Base-by-base conservation (phyloP, 225 moss, liverwort and hornwort genomes). In the Bryoerythrophyllum caledonicum region DNA sequence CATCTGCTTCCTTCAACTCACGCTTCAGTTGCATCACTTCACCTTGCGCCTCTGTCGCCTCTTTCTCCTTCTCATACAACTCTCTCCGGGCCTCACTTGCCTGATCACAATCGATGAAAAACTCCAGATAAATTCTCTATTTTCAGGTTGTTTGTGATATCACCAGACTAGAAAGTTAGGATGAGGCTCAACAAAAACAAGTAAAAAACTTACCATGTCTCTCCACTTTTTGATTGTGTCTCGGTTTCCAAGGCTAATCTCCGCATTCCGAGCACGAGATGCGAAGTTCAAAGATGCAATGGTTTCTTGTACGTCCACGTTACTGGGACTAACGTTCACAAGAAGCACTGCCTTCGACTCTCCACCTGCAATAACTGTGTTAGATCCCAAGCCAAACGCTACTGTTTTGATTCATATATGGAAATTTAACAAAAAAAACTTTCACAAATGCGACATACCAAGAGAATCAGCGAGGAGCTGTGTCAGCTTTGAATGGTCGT, bases 381-480 rank as follows among this genome's bases (percentile, higher is more conserved):
- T 61, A 61, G 34, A 59, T 53, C 30, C 65, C 2, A 23, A n/a
- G 26, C 32, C 43, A 76, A 44, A 63, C 37, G 49, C 20, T 71
- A 68, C 17, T 16, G 14, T 27, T 20, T 32, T 16, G n/a, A n/a
- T n/a, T n/a, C n/a, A n/a, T n/a, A n/a, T n/a, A n/a, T n/a, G n/a
- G n/a, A n/a, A n/a, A n/a, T n/a, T n/a, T n/a, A n/a, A n/a, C n/a
- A n/a, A n/a, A n/a, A n/a, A n/a, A n/a, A n/a, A n/a, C n/a, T n/a
- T n/a, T n/a, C n/a, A n/a, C n/a, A n/a, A n/a, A n/a, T n/a, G n/a
- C n/a, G 35, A 37, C 35, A 34, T 82, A 90, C 90, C 97, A 20
- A 99, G 83, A 23, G 97, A 94, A 83, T 99, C 94, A 53, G 89
- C 89, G 65, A 99, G 89, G 40, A 99, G 85, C 75, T 91, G 90